These are phyloP conservation scores for Tephrocybe rancida DNA, from an alignment of 768 basidiomycete species.

Conservation along the genomic window DNA sequence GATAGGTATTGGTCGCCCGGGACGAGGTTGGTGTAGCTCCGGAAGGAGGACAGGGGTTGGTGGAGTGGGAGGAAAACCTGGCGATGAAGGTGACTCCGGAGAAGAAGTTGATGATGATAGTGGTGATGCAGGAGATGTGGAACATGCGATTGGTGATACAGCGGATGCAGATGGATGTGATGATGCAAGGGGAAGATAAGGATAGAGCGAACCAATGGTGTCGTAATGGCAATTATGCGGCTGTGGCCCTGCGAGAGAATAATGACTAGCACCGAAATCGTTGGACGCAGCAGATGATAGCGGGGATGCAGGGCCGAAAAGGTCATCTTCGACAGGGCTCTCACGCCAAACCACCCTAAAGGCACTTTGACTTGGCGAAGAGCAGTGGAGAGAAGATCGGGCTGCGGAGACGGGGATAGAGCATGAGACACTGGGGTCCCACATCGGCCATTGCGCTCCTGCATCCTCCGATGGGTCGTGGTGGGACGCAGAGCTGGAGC, in stretches of 20 bases:
- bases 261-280: not conserved
- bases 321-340: conserved; percentile 11
- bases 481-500: not conserved
- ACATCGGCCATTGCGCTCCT: conserved; percentile 8
- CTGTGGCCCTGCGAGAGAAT: conserved; percentile 3
- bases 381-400: conserved; percentile 11
- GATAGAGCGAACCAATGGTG: conserved; percentile 10
- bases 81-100: conserved; percentile 12
- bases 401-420: conserved; percentile 16
- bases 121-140: conserved; percentile 18
- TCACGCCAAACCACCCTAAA: conserved; percentile 9
- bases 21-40: conserved; percentile 45
- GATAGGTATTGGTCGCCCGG: conserved; percentile 46
- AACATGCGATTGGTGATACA: conserved; percentile 19
- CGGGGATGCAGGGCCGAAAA: conserved; percentile 14
- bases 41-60: conserved; percentile 26
- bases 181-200: not conserved
- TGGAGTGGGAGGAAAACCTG: conserved; percentile 9
- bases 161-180: conserved; percentile 13
- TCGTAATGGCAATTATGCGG: conserved; percentile 6
- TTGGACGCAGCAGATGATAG: conserved; percentile 5
- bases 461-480: not conserved
- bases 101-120: conserved; percentile 23
- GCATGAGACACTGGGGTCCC: conserved; percentile 8
- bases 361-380: conserved; percentile 6